Evolutionary conservation across 1,284 basidiomycete species (phyloP), one percentile per base, ranked within the genome.

Genomic region (Leccinum subrobustum): DNA sequence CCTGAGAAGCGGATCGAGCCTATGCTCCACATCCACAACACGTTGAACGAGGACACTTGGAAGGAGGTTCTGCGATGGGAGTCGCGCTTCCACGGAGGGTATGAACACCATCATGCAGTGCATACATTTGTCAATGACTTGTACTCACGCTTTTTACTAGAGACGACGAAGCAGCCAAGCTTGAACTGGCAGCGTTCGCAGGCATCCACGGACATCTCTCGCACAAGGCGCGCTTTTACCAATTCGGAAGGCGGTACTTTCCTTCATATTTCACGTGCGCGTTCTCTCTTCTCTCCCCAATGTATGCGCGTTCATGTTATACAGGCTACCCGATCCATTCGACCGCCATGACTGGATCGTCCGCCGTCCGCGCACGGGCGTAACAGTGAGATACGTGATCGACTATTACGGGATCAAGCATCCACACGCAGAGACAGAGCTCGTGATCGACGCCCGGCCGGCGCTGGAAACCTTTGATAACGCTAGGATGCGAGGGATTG

Each of bases 71-170:
- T 63, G 27, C 44, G 3, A 33, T 61, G 60, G 54, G 61, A 63
- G 23, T 61, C 63, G 8, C 62, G 50, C 48, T 63, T 63, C 18
- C 61, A 63, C 8, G 60, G 63, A 64, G 63, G 61, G 63, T 63
- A 56, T 5, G 52, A 29, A 47, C 4, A 8, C 37, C 16, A 8
- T 39, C 8, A 39, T 39, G 7, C 37, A 39, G 12, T n/a, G 4
- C 39, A 42, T n/a, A 42, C n/a, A 42, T 42, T n/a, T n/a, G 7
- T 39, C 39, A 8, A 9, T 52, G 42, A 51, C 5, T 33, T 33
- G 31, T 12, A 33, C 31, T 18, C 1, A 4, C 16, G 23, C 18
- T 20, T 62, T 16, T 25, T 3, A 11, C 27, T 23, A 63, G 55
- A 25, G 54, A 63, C 4, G 27, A 35, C 3, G 60, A 61, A 25